Percentiles rank a stretch among this genome's conserved stretches.
Conservation (phyloP, 2,329 filamentous ascomycete species). For the Botrytis hyacinthi region DNA sequence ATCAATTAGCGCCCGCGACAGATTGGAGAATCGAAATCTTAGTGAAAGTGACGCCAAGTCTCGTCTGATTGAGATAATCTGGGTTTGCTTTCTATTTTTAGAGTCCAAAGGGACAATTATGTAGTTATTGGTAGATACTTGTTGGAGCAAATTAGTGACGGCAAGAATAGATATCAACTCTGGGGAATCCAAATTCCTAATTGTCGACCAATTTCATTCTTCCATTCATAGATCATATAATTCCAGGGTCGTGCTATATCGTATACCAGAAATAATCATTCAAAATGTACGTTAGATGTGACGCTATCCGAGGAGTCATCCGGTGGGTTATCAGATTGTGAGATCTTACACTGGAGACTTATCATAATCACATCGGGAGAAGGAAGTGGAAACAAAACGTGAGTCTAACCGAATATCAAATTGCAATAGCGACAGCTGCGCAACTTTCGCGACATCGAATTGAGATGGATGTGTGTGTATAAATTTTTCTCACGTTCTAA, state of each 20-base stretch:
- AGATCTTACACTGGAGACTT: not conserved
- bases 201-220: not conserved
- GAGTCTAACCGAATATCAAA: not conserved
- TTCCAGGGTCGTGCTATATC: not conserved
- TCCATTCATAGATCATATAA: not conserved
- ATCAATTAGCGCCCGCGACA: conserved; percentile 17
- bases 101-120: not conserved
- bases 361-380: not conserved
- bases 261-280: not conserved
- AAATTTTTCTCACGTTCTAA: not conserved
- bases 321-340: not conserved
- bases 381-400: not conserved
- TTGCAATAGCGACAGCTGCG: not conserved
- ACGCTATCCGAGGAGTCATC: not conserved
- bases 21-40: not conserved
- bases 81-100: conserved; percentile 2
- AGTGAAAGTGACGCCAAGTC: not conserved
- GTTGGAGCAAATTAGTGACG: not conserved
- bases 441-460: not conserved
- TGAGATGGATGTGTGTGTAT: not conserved
- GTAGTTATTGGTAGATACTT: not conserved
- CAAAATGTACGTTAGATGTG: not conserved
- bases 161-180: not conserved
- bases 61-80: not conserved
- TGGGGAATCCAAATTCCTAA: not conserved